These are phyloP conservation scores for Suillus weaverae DNA, from an alignment of 768 basidiomycete species.

Conservation along the genomic window DNA sequence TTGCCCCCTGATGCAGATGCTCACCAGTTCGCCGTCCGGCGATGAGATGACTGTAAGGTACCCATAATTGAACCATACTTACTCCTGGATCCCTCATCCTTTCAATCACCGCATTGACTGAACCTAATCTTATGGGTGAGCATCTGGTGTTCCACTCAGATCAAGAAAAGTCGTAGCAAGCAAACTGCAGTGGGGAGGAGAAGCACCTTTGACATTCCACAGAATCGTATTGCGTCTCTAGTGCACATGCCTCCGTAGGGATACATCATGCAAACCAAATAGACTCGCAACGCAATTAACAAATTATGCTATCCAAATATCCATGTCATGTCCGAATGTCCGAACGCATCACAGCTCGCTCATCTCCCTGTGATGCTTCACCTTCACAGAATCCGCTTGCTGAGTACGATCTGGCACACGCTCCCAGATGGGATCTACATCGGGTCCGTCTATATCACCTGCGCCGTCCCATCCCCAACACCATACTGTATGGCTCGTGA, in stretches of 20 bases:
- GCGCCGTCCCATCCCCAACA: constrained; percentile 99
- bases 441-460: constrained; percentile 95
- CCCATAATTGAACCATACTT: background rate
- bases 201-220: background rate
- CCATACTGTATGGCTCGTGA: constrained; percentile 65
- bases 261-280: background rate
- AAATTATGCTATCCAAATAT: background rate
- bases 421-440: constrained; percentile 99
- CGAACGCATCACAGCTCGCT: constrained; percentile 21
- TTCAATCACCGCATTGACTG: background rate
- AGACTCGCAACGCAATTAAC: background rate
- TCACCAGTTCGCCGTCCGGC: no score
- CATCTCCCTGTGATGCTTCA: constrained; percentile 64
- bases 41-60: no score
- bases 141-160: background rate
- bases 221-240: background rate
- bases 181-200: background rate
- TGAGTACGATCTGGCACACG: constrained; percentile 67
- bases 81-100: background rate
- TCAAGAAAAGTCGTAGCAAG: background rate
- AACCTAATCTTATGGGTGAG: background rate
- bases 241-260: background rate
- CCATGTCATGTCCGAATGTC: background rate
- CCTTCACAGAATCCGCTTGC: constrained; percentile 54
- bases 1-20: no score